Evolutionary conservation across 164 flowering plant species (phyloP), one percentile per base, ranked within the genome.

Genomic region (Saururus chinensis): DNA sequence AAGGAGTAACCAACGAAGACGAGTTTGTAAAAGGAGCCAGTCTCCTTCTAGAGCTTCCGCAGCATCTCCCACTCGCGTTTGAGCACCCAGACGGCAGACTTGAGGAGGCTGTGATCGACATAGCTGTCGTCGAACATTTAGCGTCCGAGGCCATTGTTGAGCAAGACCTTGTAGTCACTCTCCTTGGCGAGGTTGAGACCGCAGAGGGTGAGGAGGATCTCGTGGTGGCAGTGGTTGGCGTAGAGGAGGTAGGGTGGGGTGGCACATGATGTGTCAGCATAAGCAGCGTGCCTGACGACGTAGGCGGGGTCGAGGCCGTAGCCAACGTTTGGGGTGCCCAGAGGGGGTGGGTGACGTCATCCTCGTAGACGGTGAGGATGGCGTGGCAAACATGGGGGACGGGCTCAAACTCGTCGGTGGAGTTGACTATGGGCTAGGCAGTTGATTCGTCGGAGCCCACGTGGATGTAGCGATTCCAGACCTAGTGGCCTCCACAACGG

Each of bases 81-180:
- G 61, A 92, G 64, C 65, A 92, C 49, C 92, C 96, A 92, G 10
- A 56, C 52, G 11, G 98, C 98, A 12, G 95, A 80, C 48, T 87
- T 83, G 64, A 92, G 70, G 67, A 92, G 67, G 35, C 98, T 95
- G 40, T 83, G 78, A 57, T 89, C 95, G 11, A 86, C 96, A 53
- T 70, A 89, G 7, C 98, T 96, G 1, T 96, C 96, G 51, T 83
- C 98, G 65, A 87, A 89, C 86, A 75, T 86, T 81, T 77, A 81
- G 82, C 61, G 74, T 0, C 98, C 98, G 40, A 81, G 65, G 23
- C 71, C 55, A 45, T 89, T 93, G 53, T 93, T 81, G 51, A 88
- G 57, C 57, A 93, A 68, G 19, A 85, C 35, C 73, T 81, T 79
- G 72, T 93, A 93, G 60, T 89, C 98, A 56, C 84, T 82, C 65